Percentiles rank a stretch among this genome's conserved stretches.
These are phyloP conservation scores for Boletus patriciae DNA, from an alignment of 768 basidiomycete genomes.

Conservation along the genomic window DNA sequence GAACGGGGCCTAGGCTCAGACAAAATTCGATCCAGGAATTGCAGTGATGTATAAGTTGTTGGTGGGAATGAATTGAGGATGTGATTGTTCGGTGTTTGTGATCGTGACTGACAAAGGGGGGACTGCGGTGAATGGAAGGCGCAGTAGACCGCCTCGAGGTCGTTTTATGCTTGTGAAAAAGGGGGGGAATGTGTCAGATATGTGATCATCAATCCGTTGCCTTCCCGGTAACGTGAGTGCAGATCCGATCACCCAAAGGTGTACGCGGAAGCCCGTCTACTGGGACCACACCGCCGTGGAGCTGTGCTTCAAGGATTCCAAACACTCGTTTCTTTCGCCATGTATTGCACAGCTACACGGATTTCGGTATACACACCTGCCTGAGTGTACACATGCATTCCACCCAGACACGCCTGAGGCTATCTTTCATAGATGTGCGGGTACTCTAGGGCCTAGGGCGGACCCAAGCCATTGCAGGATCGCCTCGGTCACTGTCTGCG, in stretches of 20 bases:
- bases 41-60: no score
- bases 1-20: neutral
- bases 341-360: neutral
- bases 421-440: slow-evolving; percentile 8
- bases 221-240: neutral
- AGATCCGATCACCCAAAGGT: neutral
- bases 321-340: neutral
- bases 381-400: neutral
- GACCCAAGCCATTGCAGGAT: slow-evolving; percentile 48
- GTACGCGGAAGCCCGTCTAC: neutral
- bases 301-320: neutral
- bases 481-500: slow-evolving; percentile 50
- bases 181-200: neutral
- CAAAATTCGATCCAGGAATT: neutral
- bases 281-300: neutral
- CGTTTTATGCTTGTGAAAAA: neutral
- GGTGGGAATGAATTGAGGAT: neutral
- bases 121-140: neutral
- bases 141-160: neutral
- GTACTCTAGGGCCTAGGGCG: neutral
- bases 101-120: neutral
- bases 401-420: neutral
- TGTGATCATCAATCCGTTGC: neutral
- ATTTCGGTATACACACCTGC: neutral
- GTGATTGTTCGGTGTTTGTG: neutral